Base-by-base conservation (phyloP, 1,284 basidiomycete species). In the Sutorius eximius region DNA sequence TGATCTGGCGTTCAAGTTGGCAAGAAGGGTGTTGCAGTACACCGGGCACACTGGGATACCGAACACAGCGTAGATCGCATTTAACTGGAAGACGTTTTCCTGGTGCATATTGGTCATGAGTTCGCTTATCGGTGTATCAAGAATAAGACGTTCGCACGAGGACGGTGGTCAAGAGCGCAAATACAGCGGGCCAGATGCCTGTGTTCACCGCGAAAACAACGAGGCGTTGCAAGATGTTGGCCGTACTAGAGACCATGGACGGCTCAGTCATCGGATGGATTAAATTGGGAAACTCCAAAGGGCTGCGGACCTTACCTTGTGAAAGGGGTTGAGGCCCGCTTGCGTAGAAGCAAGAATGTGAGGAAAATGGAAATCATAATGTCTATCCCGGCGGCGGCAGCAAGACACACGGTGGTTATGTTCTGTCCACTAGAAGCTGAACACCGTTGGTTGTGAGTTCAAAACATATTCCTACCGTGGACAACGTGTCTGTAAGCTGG, bases 171-270 rank as follows among this genome's bases (percentile, higher is more conserved):
- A 63, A 8, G 16, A 61, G 5, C 0, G 58, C 53, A 8, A 62
- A 63, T 12, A 18, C 8, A 5, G 61, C 58, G 1, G 61, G 33
- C 61, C 61, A 62, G 20, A 55, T 37, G 2, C 61, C 61, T 1
- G 45, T 60, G n/a, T 65, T 65, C 9, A 62, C 36, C 0, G 61
- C 47, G 20, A 65, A 57, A 10, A 65, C 38, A 5, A 20, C 38
- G 16, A 63, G 55, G 34, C 55, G 55, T 22, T 59, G 48, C 20
- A 63, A 40, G 5, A 54, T 16, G 13, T 51, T 33, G 6, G 27
- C 50, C 3, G 59, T 51, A 0, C 61, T 66, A 18, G 37, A 0
- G 5, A 10, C 12, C 8, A 33, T 5, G 22, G 22, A 5, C 22
- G 11, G 5, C n/a, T 18, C 2, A 22, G 13, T 18, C 10, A 40